Percentiles rank a stretch among this genome's conserved stretches.
These are phyloP conservation scores for Cryptosporidium muris DNA, from an alignment of 169 alveolate genomes.

Conservation along the genomic window DNA sequence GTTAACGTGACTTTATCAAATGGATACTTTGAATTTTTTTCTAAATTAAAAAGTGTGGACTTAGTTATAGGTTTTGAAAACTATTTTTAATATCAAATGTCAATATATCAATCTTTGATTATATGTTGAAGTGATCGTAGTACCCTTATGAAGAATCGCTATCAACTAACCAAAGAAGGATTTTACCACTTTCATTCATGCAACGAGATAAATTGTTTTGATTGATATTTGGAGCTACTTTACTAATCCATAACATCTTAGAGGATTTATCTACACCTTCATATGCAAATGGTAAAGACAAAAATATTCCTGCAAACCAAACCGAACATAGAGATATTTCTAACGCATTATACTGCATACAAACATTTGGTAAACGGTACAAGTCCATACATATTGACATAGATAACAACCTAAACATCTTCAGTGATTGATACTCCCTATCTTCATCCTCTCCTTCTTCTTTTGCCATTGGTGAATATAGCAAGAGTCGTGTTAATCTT, in stretches of 20 bases:
- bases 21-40: background rate
- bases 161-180: constrained; percentile 37
- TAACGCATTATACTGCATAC: constrained; percentile 30
- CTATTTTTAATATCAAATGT: background rate
- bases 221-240: constrained; percentile 27
- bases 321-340: constrained; percentile 55
- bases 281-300: constrained; percentile 59
- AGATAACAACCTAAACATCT: constrained; percentile 51
- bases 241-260: constrained; percentile 29
- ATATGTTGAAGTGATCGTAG: no score
- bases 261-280: background rate
- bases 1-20: no score
- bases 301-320: constrained; percentile 59
- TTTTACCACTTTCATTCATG: constrained; percentile 58
- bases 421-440: constrained; percentile 21
- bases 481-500: constrained; percentile 26
- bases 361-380: constrained; percentile 52
- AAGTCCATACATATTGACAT: constrained; percentile 39
- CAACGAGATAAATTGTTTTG: constrained; percentile 14
- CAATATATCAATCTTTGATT: background rate
- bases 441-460: constrained; percentile 5
- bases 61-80: background rate
- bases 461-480: constrained; percentile 19
- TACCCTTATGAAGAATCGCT: constrained; percentile 49
- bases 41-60: background rate